These are phyloP conservation scores for Amesomyces nigricolor DNA, from an alignment of 2,329 filamentous ascomycete genomes.

Conservation along the genomic window DNA sequence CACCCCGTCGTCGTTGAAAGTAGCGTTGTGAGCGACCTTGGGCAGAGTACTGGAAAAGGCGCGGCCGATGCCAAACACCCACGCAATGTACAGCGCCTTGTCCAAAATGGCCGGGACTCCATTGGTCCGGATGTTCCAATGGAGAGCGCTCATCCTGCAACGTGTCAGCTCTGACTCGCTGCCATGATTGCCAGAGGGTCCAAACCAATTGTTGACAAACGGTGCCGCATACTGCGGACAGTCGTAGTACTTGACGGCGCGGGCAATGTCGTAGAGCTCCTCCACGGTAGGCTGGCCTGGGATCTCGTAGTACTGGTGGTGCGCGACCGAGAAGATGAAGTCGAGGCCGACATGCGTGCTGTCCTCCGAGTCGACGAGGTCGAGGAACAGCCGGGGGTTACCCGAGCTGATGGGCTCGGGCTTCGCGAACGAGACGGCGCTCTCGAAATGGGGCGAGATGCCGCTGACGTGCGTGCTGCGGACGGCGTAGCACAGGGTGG, in stretches of 20 bases:
- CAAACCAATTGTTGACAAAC: conserved; percentile 19
- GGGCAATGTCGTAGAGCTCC: conserved; percentile 19
- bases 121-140: conserved; percentile 15
- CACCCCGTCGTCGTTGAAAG: conserved; percentile 12
- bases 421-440: too few relatives aligned
- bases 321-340: too few relatives aligned
- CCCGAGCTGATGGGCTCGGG: too few relatives aligned
- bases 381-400: too few relatives aligned
- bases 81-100: conserved; percentile 22
- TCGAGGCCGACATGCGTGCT: too few relatives aligned
- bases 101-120: conserved; percentile 15
- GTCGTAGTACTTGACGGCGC: conserved; percentile 23
- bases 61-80: conserved; percentile 24
- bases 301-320: too few relatives aligned
- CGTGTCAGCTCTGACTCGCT: background rate
- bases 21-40: conserved; percentile 21
- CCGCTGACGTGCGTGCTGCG: too few relatives aligned
- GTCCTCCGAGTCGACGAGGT: too few relatives aligned
- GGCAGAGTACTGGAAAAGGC: conserved; percentile 19
- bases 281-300: background rate
- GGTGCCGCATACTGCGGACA: conserved; percentile 20
- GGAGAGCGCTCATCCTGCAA: conserved; percentile 12
- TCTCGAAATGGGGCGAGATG: too few relatives aligned
- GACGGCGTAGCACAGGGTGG: too few relatives aligned
- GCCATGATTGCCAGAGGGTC: background rate